Percentiles rank a stretch among this genome's conserved stretches.
Conservation (phyloP, 164 flowering plant genomes). For the Piper betle region DNA sequence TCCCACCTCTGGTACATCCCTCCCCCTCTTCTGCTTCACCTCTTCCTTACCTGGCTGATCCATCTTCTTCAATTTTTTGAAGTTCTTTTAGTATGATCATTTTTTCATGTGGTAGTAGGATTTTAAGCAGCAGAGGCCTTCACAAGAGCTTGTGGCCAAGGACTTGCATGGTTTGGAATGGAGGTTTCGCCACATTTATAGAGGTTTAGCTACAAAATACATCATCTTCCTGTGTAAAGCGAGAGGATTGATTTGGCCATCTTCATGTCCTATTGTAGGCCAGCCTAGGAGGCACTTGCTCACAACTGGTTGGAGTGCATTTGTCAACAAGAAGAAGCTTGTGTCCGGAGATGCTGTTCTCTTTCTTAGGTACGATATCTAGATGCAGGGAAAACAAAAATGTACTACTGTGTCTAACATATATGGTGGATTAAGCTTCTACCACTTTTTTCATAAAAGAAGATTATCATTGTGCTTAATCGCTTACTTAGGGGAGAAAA, state of each 20-base stretch:
- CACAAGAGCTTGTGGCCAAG: constrained; percentile 94
- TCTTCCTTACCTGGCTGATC: too few species aligned
- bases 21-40: not conserved
- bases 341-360: constrained; percentile 97
- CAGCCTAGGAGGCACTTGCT: constrained; percentile 97
- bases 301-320: constrained; percentile 98
- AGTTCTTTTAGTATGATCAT: not conserved
- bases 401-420: not conserved
- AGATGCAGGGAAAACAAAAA: not conserved
- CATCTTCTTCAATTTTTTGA: not conserved
- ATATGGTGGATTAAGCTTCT: not conserved
- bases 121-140: constrained; percentile 86
- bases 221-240: too few species aligned
- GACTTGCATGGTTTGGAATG: constrained; percentile 88
- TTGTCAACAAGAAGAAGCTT: constrained; percentile 90
- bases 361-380: constrained; percentile 58
- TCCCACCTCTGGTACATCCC: constrained; percentile 75
- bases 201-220: constrained; percentile 25
- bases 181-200: constrained; percentile 87
- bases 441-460: not conserved
- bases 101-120: constrained; percentile 32
- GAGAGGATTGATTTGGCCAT: too few species aligned
- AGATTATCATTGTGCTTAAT: not conserved
- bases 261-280: constrained; percentile 32
- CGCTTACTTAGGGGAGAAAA: constrained; percentile 49